These are phyloP conservation scores for Cenchrus americanus DNA, from an alignment of 176 grass and related monocot genomes.

Conservation along the genomic window DNA sequence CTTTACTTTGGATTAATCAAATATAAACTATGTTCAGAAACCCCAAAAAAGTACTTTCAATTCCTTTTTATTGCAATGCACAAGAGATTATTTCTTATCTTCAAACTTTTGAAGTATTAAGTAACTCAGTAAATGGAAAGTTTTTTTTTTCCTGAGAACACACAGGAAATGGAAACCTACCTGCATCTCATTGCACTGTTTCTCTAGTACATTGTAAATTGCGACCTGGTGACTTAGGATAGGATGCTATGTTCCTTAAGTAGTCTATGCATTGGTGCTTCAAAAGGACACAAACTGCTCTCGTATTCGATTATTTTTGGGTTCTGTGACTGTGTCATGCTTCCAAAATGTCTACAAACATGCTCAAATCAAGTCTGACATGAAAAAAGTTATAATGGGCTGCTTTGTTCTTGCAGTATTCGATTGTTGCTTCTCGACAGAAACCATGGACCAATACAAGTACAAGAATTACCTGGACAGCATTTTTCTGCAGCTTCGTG, in stretches of 20 bases:
- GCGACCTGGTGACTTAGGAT: not conserved
- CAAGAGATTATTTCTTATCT: not conserved
- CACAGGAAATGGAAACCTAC: slow-evolving; percentile 47
- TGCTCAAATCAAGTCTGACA: not conserved
- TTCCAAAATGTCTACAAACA: slow-evolving; percentile 3
- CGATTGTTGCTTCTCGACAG: slow-evolving; percentile 90
- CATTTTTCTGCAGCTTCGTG: slow-evolving; percentile 72
- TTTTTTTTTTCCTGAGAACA: not conserved
- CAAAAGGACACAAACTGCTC: not conserved
- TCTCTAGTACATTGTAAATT: slow-evolving; percentile 48
- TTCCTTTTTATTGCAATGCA: not conserved
- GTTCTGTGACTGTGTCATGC: not conserved
- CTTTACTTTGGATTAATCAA: slow-evolving; percentile 50
- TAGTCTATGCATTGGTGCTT: no score
- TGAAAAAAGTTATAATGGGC: slow-evolving; percentile 4
- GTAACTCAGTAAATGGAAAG: not conserved
- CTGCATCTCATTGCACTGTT: slow-evolving; percentile 98
- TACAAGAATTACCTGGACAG: slow-evolving; percentile 75
- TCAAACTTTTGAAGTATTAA: slow-evolving; percentile 11
- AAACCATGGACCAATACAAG: slow-evolving; percentile 70
- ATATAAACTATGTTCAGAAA: slow-evolving; percentile 20
- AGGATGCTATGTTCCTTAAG: not conserved
- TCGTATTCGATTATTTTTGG: not conserved
- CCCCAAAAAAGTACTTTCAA: not conserved
- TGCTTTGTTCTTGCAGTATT: slow-evolving; percentile 68